phyloP scores from a whole-genome alignment of 2,329 filamentous ascomycete genomes.

The Xylariaceae sp. region DNA sequence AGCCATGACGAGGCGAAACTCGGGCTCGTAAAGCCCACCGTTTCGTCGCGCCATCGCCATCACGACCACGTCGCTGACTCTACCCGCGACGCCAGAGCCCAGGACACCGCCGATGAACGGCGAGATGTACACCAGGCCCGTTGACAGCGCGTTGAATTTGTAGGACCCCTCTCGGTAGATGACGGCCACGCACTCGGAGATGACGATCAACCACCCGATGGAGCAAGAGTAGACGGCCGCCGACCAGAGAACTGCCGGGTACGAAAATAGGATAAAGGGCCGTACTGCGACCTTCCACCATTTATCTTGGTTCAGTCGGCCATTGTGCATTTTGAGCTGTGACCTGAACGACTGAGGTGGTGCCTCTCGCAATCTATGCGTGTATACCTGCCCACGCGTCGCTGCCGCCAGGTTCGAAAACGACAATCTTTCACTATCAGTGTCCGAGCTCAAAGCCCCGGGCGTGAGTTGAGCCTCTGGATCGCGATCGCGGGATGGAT shows the following conservation, averaged over 20 bases:
- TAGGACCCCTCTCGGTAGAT: slow-evolving; percentile 72
- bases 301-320: slow-evolving; percentile 68
- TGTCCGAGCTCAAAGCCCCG: slow-evolving; percentile 22
- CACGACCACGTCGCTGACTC: slow-evolving; percentile 79
- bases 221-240: slow-evolving; percentile 78
- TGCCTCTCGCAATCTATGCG: slow-evolving; percentile 58
- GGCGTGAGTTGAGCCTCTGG: slow-evolving; percentile 15
- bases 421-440: slow-evolving; percentile 41
- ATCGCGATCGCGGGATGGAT: slow-evolving; percentile 17
- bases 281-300: slow-evolving; percentile 74
- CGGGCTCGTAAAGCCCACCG: slow-evolving; percentile 90
- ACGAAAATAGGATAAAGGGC: slow-evolving; percentile 80
- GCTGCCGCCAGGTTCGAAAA: slow-evolving; percentile 32
- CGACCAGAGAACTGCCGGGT: slow-evolving; percentile 87
- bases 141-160: slow-evolving; percentile 73
- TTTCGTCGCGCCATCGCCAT: slow-evolving; percentile 76
- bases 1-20: slow-evolving; percentile 87
- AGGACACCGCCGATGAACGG: slow-evolving; percentile 85
- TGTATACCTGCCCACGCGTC: slow-evolving; percentile 53
- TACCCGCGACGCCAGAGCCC: slow-evolving; percentile 87
- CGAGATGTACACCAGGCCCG: slow-evolving; percentile 81
- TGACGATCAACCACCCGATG: slow-evolving; percentile 90
- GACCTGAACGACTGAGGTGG: slow-evolving; percentile 67
- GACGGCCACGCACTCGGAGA: slow-evolving; percentile 78
- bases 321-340: slow-evolving; percentile 71